Evolutionary conservation across 2,329 filamentous ascomycete species (phyloP), one percentile per base, ranked within the genome.

Genomic region (Phaeoacremonium minimum): DNA sequence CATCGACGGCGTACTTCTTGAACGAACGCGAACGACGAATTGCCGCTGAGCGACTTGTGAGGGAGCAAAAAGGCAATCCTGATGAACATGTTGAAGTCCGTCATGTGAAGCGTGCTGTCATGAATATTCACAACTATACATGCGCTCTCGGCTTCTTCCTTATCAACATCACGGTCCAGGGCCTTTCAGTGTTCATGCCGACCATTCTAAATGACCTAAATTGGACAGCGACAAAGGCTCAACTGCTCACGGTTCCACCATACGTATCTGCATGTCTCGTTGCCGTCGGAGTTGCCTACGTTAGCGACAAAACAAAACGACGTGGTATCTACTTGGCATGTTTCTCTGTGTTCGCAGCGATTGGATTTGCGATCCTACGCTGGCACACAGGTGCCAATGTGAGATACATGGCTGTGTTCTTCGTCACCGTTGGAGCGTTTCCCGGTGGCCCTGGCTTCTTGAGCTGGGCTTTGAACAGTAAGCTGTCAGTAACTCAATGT

Each of bases 121-220:
- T 69, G 34, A 75, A 73, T 56, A 66, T 80, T 49, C 76, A 77
- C 56, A 79, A 76, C 58, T 73, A 74, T 49, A 70, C 76, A 28
- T 79, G 73, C 50, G 73, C 72, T 2, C 49, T 69, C 5, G 74
- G 74, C 6, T 79, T 78, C 61, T 75, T 79, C 57, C 60, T 69
- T 47, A 73, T 77, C 59, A 79, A 80, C 55, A 71, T 80, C 47
- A 77, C 74, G 1, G 74, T 80, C 3, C 73, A 79, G 42, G 66
- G 67, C 2, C 47, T 71, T 11, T 70, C 66, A 7, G 64, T 70
- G n/a, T 71, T 72, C 46, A 57, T 70, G 50, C 67, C 66, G 11
- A 70, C 66, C n/a, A 65, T 71, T 34, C 53, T 72, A n/a, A 51
- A 45, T 14, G 60, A 69, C 18, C 46, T 70, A 18, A 53, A 58